Conservation (phyloP, 2,329 filamentous ascomycete genomes). For the Coleophoma crateriformis region DNA sequence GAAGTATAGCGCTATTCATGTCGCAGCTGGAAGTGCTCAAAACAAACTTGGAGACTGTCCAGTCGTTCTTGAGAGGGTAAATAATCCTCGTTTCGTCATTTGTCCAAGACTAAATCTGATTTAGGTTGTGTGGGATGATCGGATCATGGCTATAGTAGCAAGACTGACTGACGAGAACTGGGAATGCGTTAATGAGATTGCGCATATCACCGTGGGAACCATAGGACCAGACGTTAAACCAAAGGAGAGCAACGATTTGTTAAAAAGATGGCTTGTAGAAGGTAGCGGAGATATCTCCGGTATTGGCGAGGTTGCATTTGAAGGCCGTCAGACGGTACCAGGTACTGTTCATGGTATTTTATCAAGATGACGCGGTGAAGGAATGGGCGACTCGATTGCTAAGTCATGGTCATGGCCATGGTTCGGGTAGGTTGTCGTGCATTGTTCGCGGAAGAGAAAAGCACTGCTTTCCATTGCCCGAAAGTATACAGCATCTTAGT, state of each 20-base stretch:
- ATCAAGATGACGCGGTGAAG: slow-evolving; percentile 4
- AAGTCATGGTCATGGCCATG: too few relatives aligned
- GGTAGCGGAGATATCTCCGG: slow-evolving; percentile 33
- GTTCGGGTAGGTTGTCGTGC: too few relatives aligned
- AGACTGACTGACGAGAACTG: slow-evolving; percentile 60
- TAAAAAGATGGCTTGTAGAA: slow-evolving; percentile 67
- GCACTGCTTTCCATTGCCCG: too few relatives aligned
- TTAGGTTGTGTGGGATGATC: slow-evolving; percentile 73
- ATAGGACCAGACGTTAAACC: slow-evolving; percentile 72
- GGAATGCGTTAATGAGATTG: slow-evolving; percentile 70
- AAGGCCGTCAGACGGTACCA: slow-evolving; percentile 17
- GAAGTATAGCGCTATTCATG: slow-evolving; percentile 58
- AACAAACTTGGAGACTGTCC: slow-evolving; percentile 58
- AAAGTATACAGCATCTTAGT: too few relatives aligned
- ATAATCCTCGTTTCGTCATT: slow-evolving; percentile 8
- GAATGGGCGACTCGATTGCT: too few relatives aligned
- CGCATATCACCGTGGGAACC: slow-evolving; percentile 90
- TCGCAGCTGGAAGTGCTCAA: slow-evolving; percentile 34
- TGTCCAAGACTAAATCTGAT: too few relatives aligned
- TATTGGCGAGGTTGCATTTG: slow-evolving; percentile 24
- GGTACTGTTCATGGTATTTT: slow-evolving; percentile 23
- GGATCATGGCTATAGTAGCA: slow-evolving; percentile 88
- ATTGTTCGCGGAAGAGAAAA: too few relatives aligned
- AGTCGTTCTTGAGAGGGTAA: slow-evolving; percentile 55
- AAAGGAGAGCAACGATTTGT: slow-evolving; percentile 85